Evolutionary conservation across 1,284 basidiomycete genomes (phyloP).

Genomic region (Pseudozyma hubeiensis): DNA sequence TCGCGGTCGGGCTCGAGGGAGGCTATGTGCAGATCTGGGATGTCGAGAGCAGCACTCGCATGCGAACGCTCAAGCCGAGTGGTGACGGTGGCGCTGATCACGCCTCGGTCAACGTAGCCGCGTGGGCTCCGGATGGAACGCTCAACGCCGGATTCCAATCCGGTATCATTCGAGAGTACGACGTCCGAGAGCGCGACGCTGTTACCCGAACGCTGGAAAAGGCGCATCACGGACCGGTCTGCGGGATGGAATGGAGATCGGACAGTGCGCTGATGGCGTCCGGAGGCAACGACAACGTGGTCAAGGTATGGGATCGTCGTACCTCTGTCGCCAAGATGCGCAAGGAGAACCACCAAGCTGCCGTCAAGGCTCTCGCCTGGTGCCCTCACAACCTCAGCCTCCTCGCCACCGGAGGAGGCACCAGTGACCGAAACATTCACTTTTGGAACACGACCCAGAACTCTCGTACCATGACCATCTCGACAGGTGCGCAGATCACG

Average conservation of each 20-base stretch:
- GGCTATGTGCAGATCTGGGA: slow-evolving; percentile 98
- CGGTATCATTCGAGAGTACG: slow-evolving; percentile 66
- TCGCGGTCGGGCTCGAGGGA: slow-evolving; percentile 85
- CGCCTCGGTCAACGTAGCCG: slow-evolving; percentile 53
- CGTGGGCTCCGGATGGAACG: slow-evolving; percentile 66
- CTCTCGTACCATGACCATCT: slow-evolving; percentile 62
- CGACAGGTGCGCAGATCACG: slow-evolving; percentile 81
- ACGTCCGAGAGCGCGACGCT: slow-evolving; percentile 61
- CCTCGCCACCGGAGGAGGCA: slow-evolving; percentile 93
- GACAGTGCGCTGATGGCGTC: slow-evolving; percentile 82
- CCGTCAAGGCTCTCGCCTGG: slow-evolving; percentile 83
- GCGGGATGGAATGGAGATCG: slow-evolving; percentile 64
- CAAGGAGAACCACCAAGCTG: slow-evolving; percentile 76
- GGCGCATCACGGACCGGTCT: slow-evolving; percentile 63
- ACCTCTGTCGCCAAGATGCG: slow-evolving; percentile 90
- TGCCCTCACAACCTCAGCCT: slow-evolving; percentile 95
- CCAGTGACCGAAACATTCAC: slow-evolving; percentile 91
- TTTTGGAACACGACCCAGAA: slow-evolving; percentile 75
- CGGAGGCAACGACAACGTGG: slow-evolving; percentile 95
- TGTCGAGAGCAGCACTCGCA: slow-evolving; percentile 80
- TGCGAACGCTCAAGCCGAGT: slow-evolving; percentile 75
- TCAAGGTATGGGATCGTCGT: slow-evolving; percentile 89
- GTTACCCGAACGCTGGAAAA: slow-evolving; percentile 60
- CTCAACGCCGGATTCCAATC: slow-evolving; percentile 62
- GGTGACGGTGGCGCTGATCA: slow-evolving; percentile 62